These are phyloP conservation scores for Rhododendron williamsianum DNA, from an alignment of 148 eudicot genomes.

Conservation along the genomic window DNA sequence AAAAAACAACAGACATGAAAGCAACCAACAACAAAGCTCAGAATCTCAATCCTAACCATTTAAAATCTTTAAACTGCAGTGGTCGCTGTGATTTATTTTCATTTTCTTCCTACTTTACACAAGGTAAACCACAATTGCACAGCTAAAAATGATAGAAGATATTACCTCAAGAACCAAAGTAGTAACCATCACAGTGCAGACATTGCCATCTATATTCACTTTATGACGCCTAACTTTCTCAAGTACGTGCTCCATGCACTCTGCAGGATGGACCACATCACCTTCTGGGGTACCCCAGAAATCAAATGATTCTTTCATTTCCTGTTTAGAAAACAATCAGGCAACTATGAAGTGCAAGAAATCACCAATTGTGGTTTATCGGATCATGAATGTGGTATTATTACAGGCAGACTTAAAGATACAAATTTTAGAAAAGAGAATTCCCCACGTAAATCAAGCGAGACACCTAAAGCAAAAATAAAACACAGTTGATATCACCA, in stretches of 20 bases:
- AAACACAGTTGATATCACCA: background rate
- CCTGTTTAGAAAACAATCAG: constrained; percentile 40
- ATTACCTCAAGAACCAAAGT: constrained; percentile 95
- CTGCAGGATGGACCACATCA: constrained; percentile 89
- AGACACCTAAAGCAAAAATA: background rate
- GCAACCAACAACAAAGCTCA: background rate
- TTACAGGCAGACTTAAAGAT: background rate
- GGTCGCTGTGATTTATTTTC: background rate
- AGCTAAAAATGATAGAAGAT: background rate
- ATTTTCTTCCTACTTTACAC: background rate
- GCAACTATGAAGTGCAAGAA: background rate
- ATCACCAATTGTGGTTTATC: background rate
- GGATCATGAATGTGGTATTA: background rate
- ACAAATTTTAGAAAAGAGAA: background rate
- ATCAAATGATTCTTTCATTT: constrained; percentile 76
- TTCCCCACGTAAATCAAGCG: background rate
- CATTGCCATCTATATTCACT: constrained; percentile 95
- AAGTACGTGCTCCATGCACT: constrained; percentile 85
- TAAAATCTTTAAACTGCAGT: background rate
- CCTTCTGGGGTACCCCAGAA: constrained; percentile 97
- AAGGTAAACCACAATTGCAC: background rate
- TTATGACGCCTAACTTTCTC: constrained; percentile 85
- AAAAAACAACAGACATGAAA: background rate
- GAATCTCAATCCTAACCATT: background rate
- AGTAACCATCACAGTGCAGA: constrained; percentile 90